Percentiles rank a stretch among this genome's conserved stretches.
These are phyloP conservation scores for Ganoderma boninense DNA, from an alignment of 1,284 basidiomycete genomes.

Conservation along the genomic window DNA sequence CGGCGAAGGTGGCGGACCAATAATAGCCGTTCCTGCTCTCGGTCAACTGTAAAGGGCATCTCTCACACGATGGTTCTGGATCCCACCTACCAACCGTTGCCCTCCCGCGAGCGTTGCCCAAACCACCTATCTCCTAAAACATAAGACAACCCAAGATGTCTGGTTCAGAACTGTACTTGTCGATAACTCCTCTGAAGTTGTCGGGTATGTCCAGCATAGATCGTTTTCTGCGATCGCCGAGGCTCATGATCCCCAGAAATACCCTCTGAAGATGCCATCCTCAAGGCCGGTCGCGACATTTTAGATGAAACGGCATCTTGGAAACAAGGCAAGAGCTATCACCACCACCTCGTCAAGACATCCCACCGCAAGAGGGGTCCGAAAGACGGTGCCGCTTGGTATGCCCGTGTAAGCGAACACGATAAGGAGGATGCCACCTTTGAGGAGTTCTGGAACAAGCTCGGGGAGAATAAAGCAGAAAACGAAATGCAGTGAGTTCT, in stretches of 20 bases:
- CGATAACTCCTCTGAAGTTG: constrained; percentile 35
- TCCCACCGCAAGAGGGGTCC: constrained; percentile 57
- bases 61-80: constrained; percentile 11
- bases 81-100: constrained; percentile 1
- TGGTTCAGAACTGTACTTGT: constrained; percentile 26
- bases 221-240: not conserved
- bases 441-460: constrained; percentile 73
- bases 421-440: constrained; percentile 69
- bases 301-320: constrained; percentile 63
- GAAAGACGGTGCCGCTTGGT: constrained; percentile 68
- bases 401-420: constrained; percentile 73
- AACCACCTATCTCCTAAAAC: not conserved
- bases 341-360: constrained; percentile 63
- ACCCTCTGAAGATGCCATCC: constrained; percentile 64
- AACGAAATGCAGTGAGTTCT: constrained; percentile 73
- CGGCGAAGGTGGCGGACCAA: not conserved
- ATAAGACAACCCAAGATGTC: constrained; percentile 24
- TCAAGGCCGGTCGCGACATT: constrained; percentile 61
- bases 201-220: constrained; percentile 30
- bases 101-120: not conserved
- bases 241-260: constrained; percentile 51
- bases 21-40: constrained; percentile 8
- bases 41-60: not conserved
- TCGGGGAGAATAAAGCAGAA: constrained; percentile 69
- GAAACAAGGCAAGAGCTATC: constrained; percentile 71